Evolutionary conservation across 345 rosid genomes (phyloP).

Genomic region (Lumnitzera littorea): DNA sequence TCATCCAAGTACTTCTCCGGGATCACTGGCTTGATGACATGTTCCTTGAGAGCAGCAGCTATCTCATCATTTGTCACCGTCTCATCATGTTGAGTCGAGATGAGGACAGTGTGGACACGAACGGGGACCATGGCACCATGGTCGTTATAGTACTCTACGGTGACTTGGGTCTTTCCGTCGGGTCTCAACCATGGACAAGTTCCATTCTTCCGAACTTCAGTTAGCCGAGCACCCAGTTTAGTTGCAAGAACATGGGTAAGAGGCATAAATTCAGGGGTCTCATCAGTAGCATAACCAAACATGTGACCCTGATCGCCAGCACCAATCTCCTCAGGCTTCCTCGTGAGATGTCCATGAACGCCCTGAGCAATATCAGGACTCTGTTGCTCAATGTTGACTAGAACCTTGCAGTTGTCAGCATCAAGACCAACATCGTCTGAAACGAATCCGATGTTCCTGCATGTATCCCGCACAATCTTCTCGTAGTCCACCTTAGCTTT

Average conservation of each 20-base stretch:
- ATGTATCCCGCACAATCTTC: constrained; percentile 10
- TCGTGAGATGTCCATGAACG: not conserved
- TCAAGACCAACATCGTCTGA: constrained; percentile 7
- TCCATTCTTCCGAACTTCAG: constrained; percentile 3
- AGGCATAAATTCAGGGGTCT: constrained; percentile 1
- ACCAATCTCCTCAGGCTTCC: not conserved
- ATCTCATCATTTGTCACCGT: not conserved
- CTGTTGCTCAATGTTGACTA: not conserved
- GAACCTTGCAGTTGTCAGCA: constrained; percentile 6
- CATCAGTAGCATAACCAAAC: constrained; percentile 3
- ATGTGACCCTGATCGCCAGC: not conserved
- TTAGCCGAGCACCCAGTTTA: not conserved
- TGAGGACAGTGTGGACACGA: not conserved
- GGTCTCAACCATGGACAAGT: constrained; percentile 6
- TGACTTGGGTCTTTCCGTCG: constrained; percentile 7
- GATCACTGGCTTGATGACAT: too few relatives aligned
- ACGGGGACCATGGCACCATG: constrained; percentile 6
- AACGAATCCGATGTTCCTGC: constrained; percentile 2
- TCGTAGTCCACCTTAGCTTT: constrained; percentile 8
- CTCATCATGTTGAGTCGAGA: not conserved
- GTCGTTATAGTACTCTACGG: constrained; percentile 2
- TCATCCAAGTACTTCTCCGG: too few relatives aligned
- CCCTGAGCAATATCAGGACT: not conserved
- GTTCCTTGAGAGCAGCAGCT: not conserved
- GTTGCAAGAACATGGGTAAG: constrained; percentile 5